Evolutionary conservation across 495 filamentous ascomycete genomes (phyloP).

Genomic region (Thermothielavioides terrestris): DNA sequence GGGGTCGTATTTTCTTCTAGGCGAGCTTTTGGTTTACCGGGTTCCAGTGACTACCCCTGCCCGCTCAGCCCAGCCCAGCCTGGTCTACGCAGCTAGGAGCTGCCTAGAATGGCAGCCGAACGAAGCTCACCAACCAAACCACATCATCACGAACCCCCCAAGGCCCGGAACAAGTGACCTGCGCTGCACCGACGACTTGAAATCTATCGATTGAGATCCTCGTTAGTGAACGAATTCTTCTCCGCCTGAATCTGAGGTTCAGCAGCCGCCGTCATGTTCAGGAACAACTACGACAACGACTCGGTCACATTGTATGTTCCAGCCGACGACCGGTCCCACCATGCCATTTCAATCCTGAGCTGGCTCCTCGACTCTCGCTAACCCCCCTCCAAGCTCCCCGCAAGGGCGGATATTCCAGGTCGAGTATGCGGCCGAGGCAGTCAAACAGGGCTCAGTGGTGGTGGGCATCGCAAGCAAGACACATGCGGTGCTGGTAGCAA

Average conservation of each 20-base stretch:
- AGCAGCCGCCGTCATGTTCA: slow-evolving; percentile 64
- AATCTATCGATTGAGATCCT: background rate
- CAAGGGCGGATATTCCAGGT: slow-evolving; percentile 99
- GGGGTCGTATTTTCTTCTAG: slow-evolving; percentile 6
- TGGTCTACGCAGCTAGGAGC: slow-evolving; percentile 30
- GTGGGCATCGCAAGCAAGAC: slow-evolving; percentile 96
- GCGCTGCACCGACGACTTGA: background rate
- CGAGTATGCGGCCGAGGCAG: slow-evolving; percentile 96
- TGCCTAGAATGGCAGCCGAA: slow-evolving; percentile 19
- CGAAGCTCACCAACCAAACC: slow-evolving; percentile 7
- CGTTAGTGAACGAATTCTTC: background rate
- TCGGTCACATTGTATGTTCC: slow-evolving; percentile 89
- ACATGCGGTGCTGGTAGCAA: slow-evolving; percentile 87
- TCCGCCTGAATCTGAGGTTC: background rate
- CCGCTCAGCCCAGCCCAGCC: too few relatives aligned
- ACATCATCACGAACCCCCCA: slow-evolving; percentile 1
- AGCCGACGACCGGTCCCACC: background rate
- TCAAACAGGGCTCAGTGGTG: slow-evolving; percentile 97
- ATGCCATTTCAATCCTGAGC: slow-evolving; percentile 1
- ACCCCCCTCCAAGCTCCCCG: slow-evolving; percentile 60
- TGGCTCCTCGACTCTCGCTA: slow-evolving; percentile 5
- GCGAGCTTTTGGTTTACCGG: slow-evolving; percentile 1
- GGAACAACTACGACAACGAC: slow-evolving; percentile 99
- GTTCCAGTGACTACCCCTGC: slow-evolving; percentile 18
- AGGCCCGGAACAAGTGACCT: slow-evolving; percentile 2